Evolutionary conservation across 306 rosid genomes (phyloP), one percentile per base, ranked within the genome.

Genomic region (Boehmeria nivea): DNA sequence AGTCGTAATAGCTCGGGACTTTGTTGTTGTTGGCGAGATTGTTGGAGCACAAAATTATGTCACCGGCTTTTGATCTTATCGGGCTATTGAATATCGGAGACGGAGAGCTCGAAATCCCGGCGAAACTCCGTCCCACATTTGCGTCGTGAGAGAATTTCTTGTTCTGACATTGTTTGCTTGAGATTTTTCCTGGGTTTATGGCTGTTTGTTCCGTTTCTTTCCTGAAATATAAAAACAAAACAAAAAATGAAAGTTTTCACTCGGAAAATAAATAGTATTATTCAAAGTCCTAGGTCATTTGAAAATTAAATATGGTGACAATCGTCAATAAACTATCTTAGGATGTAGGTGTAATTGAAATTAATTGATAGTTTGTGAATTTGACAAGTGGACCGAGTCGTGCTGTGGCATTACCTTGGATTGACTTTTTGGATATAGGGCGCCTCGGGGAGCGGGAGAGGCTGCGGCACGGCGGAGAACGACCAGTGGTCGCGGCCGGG

Each of bases 361-460:
- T n/a, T n/a, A n/a, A n/a, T n/a, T n/a, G n/a, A n/a, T n/a, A n/a
- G n/a, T n/a, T n/a, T n/a, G n/a, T n/a, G n/a, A n/a, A n/a, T n/a
- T n/a, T n/a, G n/a, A n/a, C n/a, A n/a, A n/a, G n/a, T n/a, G n/a
- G n/a, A n/a, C n/a, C n/a, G n/a, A n/a, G 25, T 7, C n/a, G 34
- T 22, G 56, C 4, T 20, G 13, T 9, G 51, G 44, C 21, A 3
- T 66, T 51, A 88, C 97, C 95, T 67, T 5, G 75, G 0, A 52
- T 68, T 6, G 45, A 43, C 36, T 31, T 31, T 31, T 31, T 31
- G 36, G 36, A 31, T 4, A 31, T 31, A 31, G 9, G 36, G 36
- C 36, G 36, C 36, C 0, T 72, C 91, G 2, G 94, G 97, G 21
- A 77, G 81, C 13, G 94, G 95, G 58, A 86, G 37, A n/a, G 89